Conservation (phyloP, 345 rosid genomes). For the Brassica nigra region DNA sequence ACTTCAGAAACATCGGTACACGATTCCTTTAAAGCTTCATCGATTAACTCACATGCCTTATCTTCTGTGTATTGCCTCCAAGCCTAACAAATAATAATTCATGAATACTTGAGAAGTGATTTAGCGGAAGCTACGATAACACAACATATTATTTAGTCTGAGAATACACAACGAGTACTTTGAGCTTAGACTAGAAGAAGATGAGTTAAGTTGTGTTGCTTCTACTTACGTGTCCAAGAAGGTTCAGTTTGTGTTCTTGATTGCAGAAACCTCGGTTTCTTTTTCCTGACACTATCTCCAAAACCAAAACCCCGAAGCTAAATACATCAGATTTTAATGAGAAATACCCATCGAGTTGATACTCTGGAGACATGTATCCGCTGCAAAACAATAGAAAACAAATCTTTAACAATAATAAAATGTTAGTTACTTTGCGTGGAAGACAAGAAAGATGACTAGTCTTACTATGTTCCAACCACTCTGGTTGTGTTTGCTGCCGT, state of each 20-base stretch:
- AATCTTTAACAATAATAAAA: neutral
- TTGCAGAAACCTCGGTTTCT: conserved; percentile 41
- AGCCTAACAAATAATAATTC: conserved; percentile 23
- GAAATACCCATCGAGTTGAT: conserved; percentile 39
- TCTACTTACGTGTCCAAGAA: conserved; percentile 76
- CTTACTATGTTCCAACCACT: conserved; percentile 46
- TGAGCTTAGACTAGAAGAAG: neutral
- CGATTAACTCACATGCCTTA: conserved; percentile 32
- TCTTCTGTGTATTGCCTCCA: conserved; percentile 43
- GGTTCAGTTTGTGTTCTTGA: conserved; percentile 49
- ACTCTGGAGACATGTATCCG: conserved; percentile 45
- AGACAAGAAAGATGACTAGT: conserved; percentile 5
- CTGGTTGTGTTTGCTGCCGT: conserved; percentile 40
- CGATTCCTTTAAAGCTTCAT: conserved; percentile 27
- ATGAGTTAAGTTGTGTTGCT: neutral
- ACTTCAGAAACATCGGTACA: conserved; percentile 35
- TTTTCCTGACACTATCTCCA: conserved; percentile 40
- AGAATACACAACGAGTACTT: neutral
- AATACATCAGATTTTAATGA: conserved; percentile 43
- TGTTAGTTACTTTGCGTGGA: neutral
- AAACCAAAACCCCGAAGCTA: conserved; percentile 41
- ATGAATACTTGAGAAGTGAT: neutral
- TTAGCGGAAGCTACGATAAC: neutral
- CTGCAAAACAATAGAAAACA: conserved; percentile 17
- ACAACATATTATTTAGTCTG: no score